Conservation (phyloP, 2,329 filamentous ascomycete species). For the Tolypocladium ophioglossoides region DNA sequence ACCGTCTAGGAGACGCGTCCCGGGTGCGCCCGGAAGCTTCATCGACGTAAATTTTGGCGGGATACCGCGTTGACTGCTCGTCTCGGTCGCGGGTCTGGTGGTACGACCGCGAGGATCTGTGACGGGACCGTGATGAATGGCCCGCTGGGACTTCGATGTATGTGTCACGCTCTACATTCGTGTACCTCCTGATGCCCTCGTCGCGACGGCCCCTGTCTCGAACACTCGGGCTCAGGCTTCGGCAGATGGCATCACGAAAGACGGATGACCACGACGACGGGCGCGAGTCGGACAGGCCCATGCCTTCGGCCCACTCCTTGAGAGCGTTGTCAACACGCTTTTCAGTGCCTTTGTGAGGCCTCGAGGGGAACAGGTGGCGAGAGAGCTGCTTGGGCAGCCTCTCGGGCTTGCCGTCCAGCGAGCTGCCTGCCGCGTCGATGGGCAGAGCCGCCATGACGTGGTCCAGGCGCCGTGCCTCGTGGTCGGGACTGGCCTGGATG, state of each 20-base stretch:
- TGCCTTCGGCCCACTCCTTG: slow-evolving; percentile 25
- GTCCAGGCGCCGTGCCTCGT: slow-evolving; percentile 60
- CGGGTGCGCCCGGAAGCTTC: neutral
- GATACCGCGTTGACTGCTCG: neutral
- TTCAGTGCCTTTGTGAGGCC: slow-evolving; percentile 44
- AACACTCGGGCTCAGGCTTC: neutral
- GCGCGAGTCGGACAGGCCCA: slow-evolving; percentile 1
- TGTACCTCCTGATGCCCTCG: neutral
- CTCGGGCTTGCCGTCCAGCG: slow-evolving; percentile 55
- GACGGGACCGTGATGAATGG: neutral
- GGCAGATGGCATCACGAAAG: slow-evolving; percentile 1
- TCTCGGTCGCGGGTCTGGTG: neutral
- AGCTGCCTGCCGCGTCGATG: slow-evolving; percentile 44
- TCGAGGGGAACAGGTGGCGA: slow-evolving; percentile 57
- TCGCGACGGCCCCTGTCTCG: neutral
- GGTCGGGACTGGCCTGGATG: slow-evolving; percentile 65
- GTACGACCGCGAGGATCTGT: neutral
- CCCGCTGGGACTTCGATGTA: slow-evolving; percentile 1
- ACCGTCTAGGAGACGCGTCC: neutral
- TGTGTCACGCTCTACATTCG: neutral
- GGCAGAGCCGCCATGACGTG: slow-evolving; percentile 60
- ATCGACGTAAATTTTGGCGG: neutral
- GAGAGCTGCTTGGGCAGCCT: slow-evolving; percentile 72
- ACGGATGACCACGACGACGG: slow-evolving; percentile 1
- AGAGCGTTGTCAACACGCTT: slow-evolving; percentile 52